Evolutionary conservation across 2,329 filamentous ascomycete genomes (phyloP), one percentile per base, ranked within the genome.

Genomic region (Beauveria rudraprayagi): DNA sequence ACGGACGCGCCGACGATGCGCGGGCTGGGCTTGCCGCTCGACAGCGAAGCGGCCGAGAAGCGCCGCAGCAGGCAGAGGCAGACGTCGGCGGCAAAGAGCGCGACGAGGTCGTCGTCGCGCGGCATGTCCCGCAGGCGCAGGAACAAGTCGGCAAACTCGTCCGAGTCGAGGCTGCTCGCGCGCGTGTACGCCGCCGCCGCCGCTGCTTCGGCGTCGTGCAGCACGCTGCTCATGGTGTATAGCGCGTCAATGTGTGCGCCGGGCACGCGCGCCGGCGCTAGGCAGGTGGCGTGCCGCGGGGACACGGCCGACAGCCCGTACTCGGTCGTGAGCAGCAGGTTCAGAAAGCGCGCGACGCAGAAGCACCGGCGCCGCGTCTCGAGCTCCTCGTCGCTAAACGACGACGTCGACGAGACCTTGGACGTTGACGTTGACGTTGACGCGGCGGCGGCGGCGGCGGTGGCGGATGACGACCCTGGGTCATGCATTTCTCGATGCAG

Each of bases 301-400:
- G 57, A 51, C n/a, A 65, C 61, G 24, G 14, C 43, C 8, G 50
- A 55, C 44, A 56, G 34, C 41, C 64, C 63, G 44, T 65, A 66
- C 34, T 66, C 64, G 41, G 60, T 51, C n/a, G 62, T 47, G 54
- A 65, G 50, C 16, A 66, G 47, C 17, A 56, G 51, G 41, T 65
- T 65, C 14, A 66, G 41, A 41, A 55, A 65, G 34, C 64, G 52
- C n/a, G 64, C 64, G 17, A 60, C 34, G 62, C 60, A 64, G 50
- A 61, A 65, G 37, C 62, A 58, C 3, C 65, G 52, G 14, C 61
- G 51, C 2, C 63, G 51, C 8, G 56, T 30, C 3, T 66, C 63
- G 7, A 54, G 28, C 28, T 64, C 56, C n/a, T 63, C 65, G 6
- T 19, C 19, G 30, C 52, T 52, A 19, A 60, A 55, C 16, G 44